phyloP scores from a whole-genome alignment of 805 yeast species.

The Lachancea waltii region DNA sequence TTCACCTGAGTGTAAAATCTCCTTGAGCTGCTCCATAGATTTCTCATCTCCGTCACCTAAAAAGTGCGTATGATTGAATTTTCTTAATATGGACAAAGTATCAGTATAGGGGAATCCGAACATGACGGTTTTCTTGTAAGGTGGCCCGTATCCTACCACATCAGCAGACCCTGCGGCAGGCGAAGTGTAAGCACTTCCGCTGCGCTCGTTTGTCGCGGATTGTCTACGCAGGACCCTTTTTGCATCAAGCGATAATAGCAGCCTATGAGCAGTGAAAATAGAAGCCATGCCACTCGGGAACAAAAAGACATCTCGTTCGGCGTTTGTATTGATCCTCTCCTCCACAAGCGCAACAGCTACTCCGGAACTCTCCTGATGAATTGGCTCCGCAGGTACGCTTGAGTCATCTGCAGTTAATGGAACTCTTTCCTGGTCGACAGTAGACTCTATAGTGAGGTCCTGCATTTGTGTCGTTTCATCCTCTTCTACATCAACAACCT shows the following conservation, averaged over 20 bases:
- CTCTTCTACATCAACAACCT: conserved; percentile 39
- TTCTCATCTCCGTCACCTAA: conserved; percentile 77
- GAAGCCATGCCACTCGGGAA: conserved; percentile 93
- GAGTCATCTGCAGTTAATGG: conserved; percentile 10
- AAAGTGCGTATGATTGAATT: conserved; percentile 89
- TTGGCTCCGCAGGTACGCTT: conserved; percentile 28
- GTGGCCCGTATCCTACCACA: conserved; percentile 26
- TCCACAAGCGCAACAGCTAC: background rate
- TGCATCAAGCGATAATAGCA: conserved; percentile 36
- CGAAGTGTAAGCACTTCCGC: conserved; percentile 9
- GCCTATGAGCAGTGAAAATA: conserved; percentile 73
- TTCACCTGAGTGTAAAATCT: conserved; percentile 53
- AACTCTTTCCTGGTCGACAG: background rate
- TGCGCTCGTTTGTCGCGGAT: conserved; percentile 18
- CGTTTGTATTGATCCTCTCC: conserved; percentile 13
- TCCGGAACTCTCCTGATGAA: conserved; percentile 12
- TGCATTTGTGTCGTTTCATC: conserved; percentile 7
- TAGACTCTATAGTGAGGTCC: background rate
- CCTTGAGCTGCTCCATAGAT: conserved; percentile 55
- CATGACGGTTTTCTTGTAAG: conserved; percentile 65
- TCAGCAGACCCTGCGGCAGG: conserved; percentile 6
- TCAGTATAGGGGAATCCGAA: conserved; percentile 97
- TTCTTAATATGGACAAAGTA: conserved; percentile 74
- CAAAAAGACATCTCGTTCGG: conserved; percentile 67
- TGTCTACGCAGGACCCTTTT: conserved; percentile 27